phyloP scores from a whole-genome alignment of 768 basidiomycete genomes.

The Clitopilus passeckerianus region DNA sequence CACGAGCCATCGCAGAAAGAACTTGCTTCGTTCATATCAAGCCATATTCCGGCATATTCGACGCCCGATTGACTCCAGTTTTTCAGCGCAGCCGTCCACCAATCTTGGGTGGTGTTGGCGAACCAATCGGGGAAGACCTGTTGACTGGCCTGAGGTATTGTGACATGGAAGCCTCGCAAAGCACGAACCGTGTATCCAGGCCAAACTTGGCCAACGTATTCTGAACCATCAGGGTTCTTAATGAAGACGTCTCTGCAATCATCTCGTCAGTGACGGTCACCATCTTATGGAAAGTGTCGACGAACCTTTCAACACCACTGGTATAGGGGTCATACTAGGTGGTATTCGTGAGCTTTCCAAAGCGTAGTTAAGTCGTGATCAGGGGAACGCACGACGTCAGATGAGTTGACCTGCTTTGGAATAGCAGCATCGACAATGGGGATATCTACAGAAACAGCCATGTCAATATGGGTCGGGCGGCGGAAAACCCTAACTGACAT shows the following conservation, averaged over 20 bases:
- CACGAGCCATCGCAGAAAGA: conserved; percentile 63
- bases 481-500: conserved; percentile 22
- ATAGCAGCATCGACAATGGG: conserved; percentile 69
- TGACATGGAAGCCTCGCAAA: neutral
- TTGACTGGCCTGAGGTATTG: neutral
- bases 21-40: conserved; percentile 66
- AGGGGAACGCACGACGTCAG: conserved; percentile 49
- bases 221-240: conserved; percentile 68
- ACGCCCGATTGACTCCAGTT: conserved; percentile 52
- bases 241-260: conserved; percentile 57
- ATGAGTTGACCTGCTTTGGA: conserved; percentile 48
- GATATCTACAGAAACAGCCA: conserved; percentile 38
- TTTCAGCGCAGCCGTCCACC: conserved; percentile 57
- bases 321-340: conserved; percentile 64
- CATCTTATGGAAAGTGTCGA: neutral
- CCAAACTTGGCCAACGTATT: conserved; percentile 76
- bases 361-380: neutral
- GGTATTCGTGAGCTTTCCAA: conserved; percentile 1
- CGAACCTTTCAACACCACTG: conserved; percentile 54
- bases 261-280: neutral
- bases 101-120: conserved; percentile 40
- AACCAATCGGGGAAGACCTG: conserved; percentile 65
- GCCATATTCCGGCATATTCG: conserved; percentile 64
- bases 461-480: neutral
- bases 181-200: conserved; percentile 61